phyloP scores from a whole-genome alignment of 768 basidiomycete genomes.

The Tylopilus vinaceipallidus region DNA sequence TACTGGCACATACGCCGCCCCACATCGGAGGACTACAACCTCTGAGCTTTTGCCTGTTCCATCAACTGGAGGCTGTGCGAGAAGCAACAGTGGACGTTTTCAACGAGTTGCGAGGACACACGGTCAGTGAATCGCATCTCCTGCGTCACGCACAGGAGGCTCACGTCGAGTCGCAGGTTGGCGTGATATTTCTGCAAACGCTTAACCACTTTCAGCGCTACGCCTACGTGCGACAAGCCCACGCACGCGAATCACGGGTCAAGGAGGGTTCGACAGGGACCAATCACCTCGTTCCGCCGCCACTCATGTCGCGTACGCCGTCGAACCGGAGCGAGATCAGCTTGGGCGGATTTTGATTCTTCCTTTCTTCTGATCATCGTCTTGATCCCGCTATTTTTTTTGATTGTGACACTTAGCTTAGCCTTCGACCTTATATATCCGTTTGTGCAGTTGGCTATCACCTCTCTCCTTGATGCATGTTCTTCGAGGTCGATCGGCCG shows the following conservation, averaged over 20 bases:
- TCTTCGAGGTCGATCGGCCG: too few species aligned
- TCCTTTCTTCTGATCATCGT: not conserved
- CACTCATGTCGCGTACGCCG: conserved; percentile 36
- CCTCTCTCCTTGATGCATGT: too few species aligned
- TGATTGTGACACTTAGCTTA: conserved; percentile 22
- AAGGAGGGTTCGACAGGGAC: conserved; percentile 27
- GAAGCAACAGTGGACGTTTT: conserved; percentile 83
- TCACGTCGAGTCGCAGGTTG: conserved; percentile 52
- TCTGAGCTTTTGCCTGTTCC: conserved; percentile 88
- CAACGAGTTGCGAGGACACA: conserved; percentile 70
- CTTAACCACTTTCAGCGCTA: conserved; percentile 90
- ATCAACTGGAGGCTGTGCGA: conserved; percentile 73
- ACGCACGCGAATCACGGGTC: conserved; percentile 53
- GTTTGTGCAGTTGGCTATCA: not conserved
- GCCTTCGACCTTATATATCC: conserved; percentile 29
- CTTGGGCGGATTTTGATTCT: conserved; percentile 34
- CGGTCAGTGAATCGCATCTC: conserved; percentile 49
- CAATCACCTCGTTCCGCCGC: conserved; percentile 30
- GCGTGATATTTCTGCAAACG: conserved; percentile 69
- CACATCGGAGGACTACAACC: conserved; percentile 82
- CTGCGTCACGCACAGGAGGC: not conserved
- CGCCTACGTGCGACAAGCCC: conserved; percentile 81
- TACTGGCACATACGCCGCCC: conserved; percentile 74
- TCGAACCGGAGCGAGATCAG: conserved; percentile 49
- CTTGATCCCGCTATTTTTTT: not conserved